phyloP scores from a whole-genome alignment of 2,329 filamentous ascomycete genomes.

The Plectosphaerella cucumerina region DNA sequence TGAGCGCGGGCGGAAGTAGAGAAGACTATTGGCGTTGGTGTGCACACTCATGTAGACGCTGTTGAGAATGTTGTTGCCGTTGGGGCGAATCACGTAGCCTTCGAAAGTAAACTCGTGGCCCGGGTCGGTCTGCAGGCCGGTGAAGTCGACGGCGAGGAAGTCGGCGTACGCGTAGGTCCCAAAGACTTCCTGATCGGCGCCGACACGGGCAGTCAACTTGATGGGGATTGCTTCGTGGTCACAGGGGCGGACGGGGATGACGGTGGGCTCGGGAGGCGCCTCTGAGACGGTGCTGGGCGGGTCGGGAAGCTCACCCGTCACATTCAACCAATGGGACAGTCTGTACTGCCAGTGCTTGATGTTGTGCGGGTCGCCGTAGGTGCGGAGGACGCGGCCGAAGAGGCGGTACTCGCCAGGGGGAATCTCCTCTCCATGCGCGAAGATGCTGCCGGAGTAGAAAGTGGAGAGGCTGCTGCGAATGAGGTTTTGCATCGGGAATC shows the following conservation, averaged over 20 bases:
- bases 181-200: constrained; percentile 3
- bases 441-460: not conserved
- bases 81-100: not conserved
- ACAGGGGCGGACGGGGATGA: no score
- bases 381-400: constrained; percentile 11
- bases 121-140: constrained; percentile 1
- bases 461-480: not conserved
- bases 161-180: constrained; percentile 11
- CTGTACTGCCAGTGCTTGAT: constrained; percentile 14
- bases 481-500: constrained; percentile 1
- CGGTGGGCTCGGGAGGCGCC: not conserved
- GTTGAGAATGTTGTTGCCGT: not conserved
- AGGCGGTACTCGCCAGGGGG: constrained; percentile 12
- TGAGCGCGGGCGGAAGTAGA: no score
- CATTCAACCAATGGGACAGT: constrained; percentile 9
- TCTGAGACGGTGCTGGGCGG: not conserved
- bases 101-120: not conserved
- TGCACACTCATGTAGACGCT: no score
- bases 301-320: not conserved
- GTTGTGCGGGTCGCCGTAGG: constrained; percentile 12
- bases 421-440: constrained; percentile 10
- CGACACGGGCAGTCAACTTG: constrained; percentile 7
- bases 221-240: not conserved
- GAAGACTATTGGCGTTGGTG: no score
- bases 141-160: constrained; percentile 11